Base-by-base conservation (phyloP, 257 asterid species). In the Scutellaria baicalensis region DNA sequence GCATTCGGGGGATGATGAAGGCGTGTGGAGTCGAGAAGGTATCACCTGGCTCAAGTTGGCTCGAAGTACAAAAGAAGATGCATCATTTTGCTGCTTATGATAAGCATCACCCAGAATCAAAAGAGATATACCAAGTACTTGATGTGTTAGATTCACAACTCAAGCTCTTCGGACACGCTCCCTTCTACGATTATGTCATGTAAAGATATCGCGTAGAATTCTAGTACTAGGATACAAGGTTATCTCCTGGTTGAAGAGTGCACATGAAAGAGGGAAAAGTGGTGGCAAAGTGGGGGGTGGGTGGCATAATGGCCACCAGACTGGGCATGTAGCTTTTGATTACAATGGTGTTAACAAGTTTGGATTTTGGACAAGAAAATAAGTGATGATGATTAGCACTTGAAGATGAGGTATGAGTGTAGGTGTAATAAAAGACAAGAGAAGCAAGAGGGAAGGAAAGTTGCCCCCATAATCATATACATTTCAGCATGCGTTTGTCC, bases 41-140 rank as follows among this genome's bases (percentile, higher is more conserved):
- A 59, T 72, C 59, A 72, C 94, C 92, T 0, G 97, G 94, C 23
- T 84, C 80, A 12, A 91, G 97, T 64, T 88, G 96, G 96, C 81
- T 91, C 38, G 94, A 91, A 78, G 77, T 87, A 68, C 70, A 76
- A 62, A 85, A 66, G 75, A 75, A 75, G 71, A 78, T 77, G 73
- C 87, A 85, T 75, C 89, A 77, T 58, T 91, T 91, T 85, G 86
- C 92, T 58, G 89, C 96, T 64, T 79, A 85, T 71, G 91, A 81
- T 76, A 68, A 75, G 45, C 45, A 70, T 72, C 90, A 82, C 64
- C 83, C 91, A 33, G 78, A 75, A 23, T 82, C 82, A 3, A 71
- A 72, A 57, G 86, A 77, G 74, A 84, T 85, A 44, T 77, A 77
- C 62, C 73, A 65, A 57, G 45, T 82, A 8, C 61, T 85, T 72